Conservation (phyloP, 2,329 filamentous ascomycete genomes). For the Apiospora phragmitis region DNA sequence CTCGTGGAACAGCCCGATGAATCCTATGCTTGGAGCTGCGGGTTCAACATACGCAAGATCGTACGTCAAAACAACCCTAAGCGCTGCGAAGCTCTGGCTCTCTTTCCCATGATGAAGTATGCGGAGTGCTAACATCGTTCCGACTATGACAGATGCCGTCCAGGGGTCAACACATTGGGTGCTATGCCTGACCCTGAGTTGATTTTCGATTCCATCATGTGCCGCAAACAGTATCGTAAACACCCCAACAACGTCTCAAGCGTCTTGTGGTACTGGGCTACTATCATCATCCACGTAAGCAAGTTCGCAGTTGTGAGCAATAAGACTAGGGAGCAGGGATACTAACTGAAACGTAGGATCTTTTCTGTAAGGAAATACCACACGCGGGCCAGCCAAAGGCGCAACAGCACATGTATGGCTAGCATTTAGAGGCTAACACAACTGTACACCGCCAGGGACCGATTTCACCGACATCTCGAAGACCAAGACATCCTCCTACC, state of each 20-base stretch:
- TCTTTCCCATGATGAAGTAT: neutral
- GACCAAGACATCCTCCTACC: slow-evolving; percentile 70
- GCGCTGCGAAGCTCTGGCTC: neutral
- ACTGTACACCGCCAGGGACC: slow-evolving; percentile 38
- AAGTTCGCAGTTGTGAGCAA: too few relatives aligned
- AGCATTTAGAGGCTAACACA: neutral
- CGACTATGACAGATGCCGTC: slow-evolving; percentile 41
- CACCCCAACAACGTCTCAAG: slow-evolving; percentile 74
- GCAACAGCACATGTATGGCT: neutral
- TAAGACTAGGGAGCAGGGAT: neutral
- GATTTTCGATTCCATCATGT: slow-evolving; percentile 65
- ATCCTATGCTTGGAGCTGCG: slow-evolving; percentile 66
- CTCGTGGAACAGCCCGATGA: slow-evolving; percentile 68
- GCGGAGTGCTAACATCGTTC: neutral
- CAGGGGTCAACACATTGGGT: slow-evolving; percentile 58
- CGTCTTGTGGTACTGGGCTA: slow-evolving; percentile 72
- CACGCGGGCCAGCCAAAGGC: neutral
- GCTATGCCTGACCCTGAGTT: slow-evolving; percentile 67
- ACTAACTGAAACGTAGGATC: slow-evolving; percentile 34
- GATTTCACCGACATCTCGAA: slow-evolving; percentile 59
- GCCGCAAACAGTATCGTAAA: slow-evolving; percentile 44
- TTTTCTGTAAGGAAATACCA: slow-evolving; percentile 55
- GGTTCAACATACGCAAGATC: slow-evolving; percentile 67
- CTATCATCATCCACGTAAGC: slow-evolving; percentile 65
- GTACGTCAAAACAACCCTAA: neutral